phyloP scores from a whole-genome alignment of 2,329 filamentous ascomycete species.

The Ophiostoma himal-ulmi region DNA sequence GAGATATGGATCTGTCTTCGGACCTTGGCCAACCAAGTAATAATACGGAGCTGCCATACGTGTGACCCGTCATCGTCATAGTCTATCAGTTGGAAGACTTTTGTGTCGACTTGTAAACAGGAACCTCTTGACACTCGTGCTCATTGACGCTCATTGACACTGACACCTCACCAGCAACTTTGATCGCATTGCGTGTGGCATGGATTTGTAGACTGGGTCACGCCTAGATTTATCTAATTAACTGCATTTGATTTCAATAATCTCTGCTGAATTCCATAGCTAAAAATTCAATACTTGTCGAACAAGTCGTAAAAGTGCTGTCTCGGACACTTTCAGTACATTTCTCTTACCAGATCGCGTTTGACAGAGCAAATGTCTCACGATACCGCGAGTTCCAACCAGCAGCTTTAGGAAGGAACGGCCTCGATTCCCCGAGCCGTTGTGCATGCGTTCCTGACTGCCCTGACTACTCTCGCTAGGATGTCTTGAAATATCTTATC shows the following conservation, averaged over 20 bases:
- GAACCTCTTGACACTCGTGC: no score
- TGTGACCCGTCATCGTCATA: background rate
- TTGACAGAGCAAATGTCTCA: background rate
- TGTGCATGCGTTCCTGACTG: background rate
- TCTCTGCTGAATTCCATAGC: background rate
- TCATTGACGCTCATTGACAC: no score
- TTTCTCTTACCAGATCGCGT: background rate
- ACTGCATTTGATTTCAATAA: background rate
- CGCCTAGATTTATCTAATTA: background rate
- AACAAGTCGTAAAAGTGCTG: background rate
- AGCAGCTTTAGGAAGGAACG: background rate
- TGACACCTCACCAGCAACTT: no score
- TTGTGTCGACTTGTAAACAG: no score
- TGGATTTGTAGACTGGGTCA: background rate
- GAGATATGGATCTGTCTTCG: background rate
- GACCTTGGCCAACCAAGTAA: constrained; percentile 7
- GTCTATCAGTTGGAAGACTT: background rate
- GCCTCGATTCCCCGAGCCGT: background rate
- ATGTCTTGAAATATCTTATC: no score
- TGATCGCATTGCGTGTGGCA: background rate
- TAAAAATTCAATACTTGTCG: background rate
- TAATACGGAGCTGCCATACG: background rate
- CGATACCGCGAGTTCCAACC: background rate
- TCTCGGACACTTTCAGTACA: background rate
- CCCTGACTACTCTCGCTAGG: background rate